Evolutionary conservation across 1,284 basidiomycete species (phyloP).

Genomic region (Flammula alnicola): DNA sequence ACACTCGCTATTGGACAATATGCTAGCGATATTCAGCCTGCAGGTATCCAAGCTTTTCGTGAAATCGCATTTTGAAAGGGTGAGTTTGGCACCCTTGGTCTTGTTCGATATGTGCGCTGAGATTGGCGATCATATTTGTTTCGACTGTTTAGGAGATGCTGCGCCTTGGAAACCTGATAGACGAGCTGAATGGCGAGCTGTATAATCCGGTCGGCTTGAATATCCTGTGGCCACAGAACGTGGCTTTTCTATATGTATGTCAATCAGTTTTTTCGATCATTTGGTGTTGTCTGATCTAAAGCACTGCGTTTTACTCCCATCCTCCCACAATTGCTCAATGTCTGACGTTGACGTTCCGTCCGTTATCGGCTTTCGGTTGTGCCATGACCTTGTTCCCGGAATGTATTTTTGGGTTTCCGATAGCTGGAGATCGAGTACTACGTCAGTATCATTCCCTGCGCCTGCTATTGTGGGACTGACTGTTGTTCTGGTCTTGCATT

Average conservation of each 20-base stretch:
- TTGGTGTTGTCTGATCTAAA: conserved; percentile 16
- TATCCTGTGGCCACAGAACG: conserved; percentile 77
- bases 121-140: background rate
- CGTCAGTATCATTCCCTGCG: conserved; percentile 36
- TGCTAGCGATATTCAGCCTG: conserved; percentile 71
- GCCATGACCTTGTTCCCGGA: background rate
- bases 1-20: conserved; percentile 68
- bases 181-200: conserved; percentile 64
- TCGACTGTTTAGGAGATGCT: conserved; percentile 68
- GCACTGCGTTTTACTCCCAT: no score
- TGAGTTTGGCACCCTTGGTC: conserved; percentile 36
- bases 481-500: no score
- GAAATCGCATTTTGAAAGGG: conserved; percentile 78
- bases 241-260: conserved; percentile 87
- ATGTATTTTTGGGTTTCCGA: background rate
- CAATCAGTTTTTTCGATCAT: conserved; percentile 10
- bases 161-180: conserved; percentile 63
- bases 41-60: conserved; percentile 72
- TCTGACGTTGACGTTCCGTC: background rate
- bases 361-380: background rate
- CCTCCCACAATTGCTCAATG: no score
- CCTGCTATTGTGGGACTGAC: background rate
- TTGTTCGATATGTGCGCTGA: conserved; percentile 1
- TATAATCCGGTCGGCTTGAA: conserved; percentile 85
- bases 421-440: conserved; percentile 85